phyloP scores from a whole-genome alignment of 768 basidiomycete genomes.

The Inosperma sp. region DNA sequence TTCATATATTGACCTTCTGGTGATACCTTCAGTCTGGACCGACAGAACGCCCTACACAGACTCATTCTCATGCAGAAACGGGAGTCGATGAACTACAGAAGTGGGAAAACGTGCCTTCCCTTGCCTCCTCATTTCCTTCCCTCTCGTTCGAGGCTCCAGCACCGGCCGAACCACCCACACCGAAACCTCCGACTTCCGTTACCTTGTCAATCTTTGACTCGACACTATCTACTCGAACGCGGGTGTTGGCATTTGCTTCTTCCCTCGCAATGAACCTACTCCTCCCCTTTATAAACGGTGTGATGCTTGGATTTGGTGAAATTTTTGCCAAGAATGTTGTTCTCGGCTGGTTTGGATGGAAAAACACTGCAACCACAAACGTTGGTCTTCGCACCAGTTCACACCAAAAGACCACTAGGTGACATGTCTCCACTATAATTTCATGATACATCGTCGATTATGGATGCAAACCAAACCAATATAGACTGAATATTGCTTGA shows the following conservation, averaged over 20 bases:
- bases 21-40: not conserved
- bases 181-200: conserved; percentile 37
- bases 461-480: conserved; percentile 1
- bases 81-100: conserved; percentile 51
- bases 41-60: conserved; percentile 1
- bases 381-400: conserved; percentile 24
- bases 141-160: conserved; percentile 54
- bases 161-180: conserved; percentile 15
- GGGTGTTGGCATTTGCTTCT: conserved; percentile 63
- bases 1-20: no score
- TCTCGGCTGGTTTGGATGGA: conserved; percentile 51
- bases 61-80: conserved; percentile 32
- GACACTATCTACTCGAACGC: conserved; percentile 60
- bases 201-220: conserved; percentile 70
- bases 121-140: conserved; percentile 72
- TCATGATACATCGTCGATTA: conserved; percentile 7
- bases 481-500: not conserved
- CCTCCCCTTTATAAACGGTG: conserved; percentile 87
- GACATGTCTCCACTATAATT: no score
- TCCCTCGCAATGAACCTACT: conserved; percentile 80
- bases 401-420: no score
- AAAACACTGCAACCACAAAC: conserved; percentile 33
- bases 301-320: conserved; percentile 96
- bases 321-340: conserved; percentile 83
- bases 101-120: conserved; percentile 69